phyloP scores from a whole-genome alignment of 768 basidiomycete genomes.

The Lentinula lateritia region DNA sequence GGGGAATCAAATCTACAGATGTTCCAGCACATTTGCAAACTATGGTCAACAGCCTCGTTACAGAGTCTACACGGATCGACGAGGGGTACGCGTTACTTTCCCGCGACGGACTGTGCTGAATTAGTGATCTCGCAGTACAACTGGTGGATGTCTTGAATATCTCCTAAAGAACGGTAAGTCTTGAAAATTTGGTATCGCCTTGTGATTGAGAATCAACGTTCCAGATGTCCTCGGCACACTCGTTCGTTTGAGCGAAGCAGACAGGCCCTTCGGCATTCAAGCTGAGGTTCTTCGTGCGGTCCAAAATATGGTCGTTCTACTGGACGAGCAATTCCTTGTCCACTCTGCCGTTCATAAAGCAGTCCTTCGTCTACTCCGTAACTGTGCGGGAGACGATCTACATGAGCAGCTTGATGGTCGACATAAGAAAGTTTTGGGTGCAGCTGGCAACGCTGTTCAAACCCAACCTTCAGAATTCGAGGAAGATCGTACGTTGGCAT shows the following conservation, averaged over 20 bases:
- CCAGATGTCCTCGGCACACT: conserved; percentile 80
- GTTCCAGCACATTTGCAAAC: conserved; percentile 72
- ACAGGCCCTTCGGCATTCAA: conserved; percentile 86
- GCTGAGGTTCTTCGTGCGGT: conserved; percentile 83
- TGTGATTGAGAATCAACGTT: not conserved
- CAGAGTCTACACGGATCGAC: conserved; percentile 76
- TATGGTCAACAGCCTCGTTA: conserved; percentile 82
- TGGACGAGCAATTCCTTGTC: conserved; percentile 91
- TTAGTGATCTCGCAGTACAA: conserved; percentile 36
- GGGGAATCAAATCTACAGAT: conserved; percentile 76
- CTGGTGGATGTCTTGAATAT: conserved; percentile 88
- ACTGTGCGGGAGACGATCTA: conserved; percentile 88
- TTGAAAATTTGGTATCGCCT: not conserved
- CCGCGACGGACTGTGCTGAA: not conserved
- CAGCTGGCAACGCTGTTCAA: conserved; percentile 65
- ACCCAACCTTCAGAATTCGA: conserved; percentile 85
- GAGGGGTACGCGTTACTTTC: conserved; percentile 62
- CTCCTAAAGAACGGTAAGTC: conserved; percentile 77
- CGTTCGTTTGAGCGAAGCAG: conserved; percentile 79
- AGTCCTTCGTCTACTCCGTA: conserved; percentile 76
- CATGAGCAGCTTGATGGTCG: conserved; percentile 80
- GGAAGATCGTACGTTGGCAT: conserved; percentile 64
- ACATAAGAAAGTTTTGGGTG: conserved; percentile 70
- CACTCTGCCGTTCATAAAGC: conserved; percentile 89
- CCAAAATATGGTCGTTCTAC: conserved; percentile 84